These are phyloP conservation scores for Croton laevigatus DNA, from an alignment of 441 rosid species.

Conservation along the genomic window DNA sequence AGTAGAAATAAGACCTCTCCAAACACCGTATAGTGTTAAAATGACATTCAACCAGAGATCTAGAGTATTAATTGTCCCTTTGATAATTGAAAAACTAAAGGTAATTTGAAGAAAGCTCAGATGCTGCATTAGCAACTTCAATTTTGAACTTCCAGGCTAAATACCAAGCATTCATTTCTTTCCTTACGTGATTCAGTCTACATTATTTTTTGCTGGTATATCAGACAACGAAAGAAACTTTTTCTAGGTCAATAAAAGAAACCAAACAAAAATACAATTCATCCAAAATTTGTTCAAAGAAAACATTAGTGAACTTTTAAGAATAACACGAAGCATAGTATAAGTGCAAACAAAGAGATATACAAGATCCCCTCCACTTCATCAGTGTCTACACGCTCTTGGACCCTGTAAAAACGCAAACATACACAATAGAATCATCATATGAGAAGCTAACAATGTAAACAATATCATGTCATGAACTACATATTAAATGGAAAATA, in stretches of 20 bases:
- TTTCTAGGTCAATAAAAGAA: neutral
- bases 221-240: neutral
- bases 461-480: neutral
- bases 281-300: neutral
- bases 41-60: neutral
- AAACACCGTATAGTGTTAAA: neutral
- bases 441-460: neutral
- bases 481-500: neutral
- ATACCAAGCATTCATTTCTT: neutral
- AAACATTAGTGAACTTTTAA: neutral
- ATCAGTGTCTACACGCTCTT: constrained; percentile 70
- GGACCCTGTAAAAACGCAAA: constrained; percentile 57
- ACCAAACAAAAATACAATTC: neutral
- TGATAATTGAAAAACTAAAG: neutral
- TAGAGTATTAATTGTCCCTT: neutral
- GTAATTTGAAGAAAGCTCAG: constrained; percentile 3
- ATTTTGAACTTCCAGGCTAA: neutral
- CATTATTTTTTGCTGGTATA: neutral
- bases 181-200: neutral
- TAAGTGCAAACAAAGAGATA: constrained; percentile 13
- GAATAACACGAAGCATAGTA: neutral
- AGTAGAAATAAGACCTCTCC: neutral
- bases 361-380: constrained; percentile 73
- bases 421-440: constrained; percentile 14
- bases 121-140: constrained; percentile 9